A percentile compares a stretch with the other conserved stretches of the same genome.
These are phyloP conservation scores for Pythium guiyangense DNA, from an alignment of 352 stramenopile species.

Conservation along the genomic window DNA sequence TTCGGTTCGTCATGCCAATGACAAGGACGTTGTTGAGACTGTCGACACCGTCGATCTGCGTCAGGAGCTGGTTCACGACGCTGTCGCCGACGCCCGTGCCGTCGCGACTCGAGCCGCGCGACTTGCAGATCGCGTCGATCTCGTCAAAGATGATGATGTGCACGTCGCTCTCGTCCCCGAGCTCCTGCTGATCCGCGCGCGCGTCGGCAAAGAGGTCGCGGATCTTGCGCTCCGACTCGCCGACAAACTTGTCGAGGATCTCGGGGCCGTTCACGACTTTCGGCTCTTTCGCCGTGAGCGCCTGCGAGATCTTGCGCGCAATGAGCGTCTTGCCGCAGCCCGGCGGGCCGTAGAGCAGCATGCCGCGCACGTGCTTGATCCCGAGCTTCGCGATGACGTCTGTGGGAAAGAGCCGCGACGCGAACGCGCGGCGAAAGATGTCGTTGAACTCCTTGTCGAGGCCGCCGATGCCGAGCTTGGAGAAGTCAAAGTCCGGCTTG, in stretches of 20 bases:
- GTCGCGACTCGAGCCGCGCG: constrained; percentile 90
- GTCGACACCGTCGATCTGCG: constrained; percentile 99
- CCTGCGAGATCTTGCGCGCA: constrained; percentile 95
- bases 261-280: constrained; percentile 99
- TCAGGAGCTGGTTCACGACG: constrained; percentile 99
- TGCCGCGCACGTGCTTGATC: constrained; percentile 98
- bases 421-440: constrained; percentile 99
- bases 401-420: constrained; percentile 95
- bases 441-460: constrained; percentile 99
- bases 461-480: constrained; percentile 98
- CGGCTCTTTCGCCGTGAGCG: constrained; percentile 93
- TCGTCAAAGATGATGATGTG: constrained; percentile 99
- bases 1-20: constrained; percentile 99
- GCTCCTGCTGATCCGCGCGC: constrained; percentile 78
- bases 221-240: constrained; percentile 98
- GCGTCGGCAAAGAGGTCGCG: constrained; percentile 97
- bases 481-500: constrained; percentile 97
- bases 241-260: constrained; percentile 99
- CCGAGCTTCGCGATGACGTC: constrained; percentile 96
- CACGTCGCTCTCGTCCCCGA: constrained; percentile 96
- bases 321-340: constrained; percentile 98
- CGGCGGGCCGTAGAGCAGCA: constrained; percentile 83
- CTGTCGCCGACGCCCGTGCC: constrained; percentile 96
- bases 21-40: constrained; percentile 99
- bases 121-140: constrained; percentile 99